Evolutionary conservation across 148 eudicot species (phyloP), one percentile per base, ranked within the genome.

Genomic region (Simmondsia chinensis): DNA sequence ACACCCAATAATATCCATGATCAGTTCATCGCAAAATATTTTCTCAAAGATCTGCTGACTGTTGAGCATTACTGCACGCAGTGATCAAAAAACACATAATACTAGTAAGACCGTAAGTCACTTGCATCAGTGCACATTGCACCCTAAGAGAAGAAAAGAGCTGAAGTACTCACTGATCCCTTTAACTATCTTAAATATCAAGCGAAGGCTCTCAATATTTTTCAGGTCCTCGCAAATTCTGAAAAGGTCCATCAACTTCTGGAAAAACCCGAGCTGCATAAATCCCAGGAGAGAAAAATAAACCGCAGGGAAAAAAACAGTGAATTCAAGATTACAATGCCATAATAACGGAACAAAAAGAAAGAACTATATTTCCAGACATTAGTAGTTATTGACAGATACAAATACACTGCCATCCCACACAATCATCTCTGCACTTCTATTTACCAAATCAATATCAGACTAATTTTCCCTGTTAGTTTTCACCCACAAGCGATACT

Each of bases 151-250:
- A 20, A 52, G 46, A 38, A 31, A 12, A 15, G 39, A 67, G 52
- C 22, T 16, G 46, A 16, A 32, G 27, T 39, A 74, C 86, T 76
- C 20, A 91, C 99, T 62, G 50, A 91, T 82, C 60, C 86, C 95
- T 58, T 65, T 72, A 40, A 86, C 79, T 58, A 82, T 91, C 56
- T 82, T 91, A 71, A 63, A 86, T 15, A 91, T 70, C 68, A 79
- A 53, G 64, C 74, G 94, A 64, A 91, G 99, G 51, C 72, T 74
- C 39, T 82, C 99, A 52, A 64, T 42, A 59, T 86, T 73, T 51
- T 79, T 83, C 56, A 86, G 69, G 76, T 91, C 99, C 71, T 85
- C 99, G 27, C 86, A 85, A 29, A 73, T 65, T 47, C 74, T 82
- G 30, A 91, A 86, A 53, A 91, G 67, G 19, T 85, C 71, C 74